These are phyloP conservation scores for Trifolium dubium DNA, from an alignment of 306 rosid species.

Conservation along the genomic window DNA sequence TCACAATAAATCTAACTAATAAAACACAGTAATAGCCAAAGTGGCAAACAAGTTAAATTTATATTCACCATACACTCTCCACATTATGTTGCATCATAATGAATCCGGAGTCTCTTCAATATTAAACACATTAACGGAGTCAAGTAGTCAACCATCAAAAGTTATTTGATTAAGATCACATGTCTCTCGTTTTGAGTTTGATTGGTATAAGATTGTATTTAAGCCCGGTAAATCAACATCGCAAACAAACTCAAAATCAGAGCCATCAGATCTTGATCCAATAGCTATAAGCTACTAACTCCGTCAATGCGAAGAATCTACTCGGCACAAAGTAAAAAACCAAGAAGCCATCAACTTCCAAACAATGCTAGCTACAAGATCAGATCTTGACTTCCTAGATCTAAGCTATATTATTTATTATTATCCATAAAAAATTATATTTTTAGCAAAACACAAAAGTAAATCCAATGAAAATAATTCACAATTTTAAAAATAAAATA, in stretches of 20 bases:
- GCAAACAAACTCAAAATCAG: neutral
- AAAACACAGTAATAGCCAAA: conserved; percentile 10
- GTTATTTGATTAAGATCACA: neutral
- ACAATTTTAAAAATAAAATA: neutral
- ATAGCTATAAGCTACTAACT: neutral
- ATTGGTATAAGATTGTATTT: neutral
- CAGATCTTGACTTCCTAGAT: conserved; percentile 38
- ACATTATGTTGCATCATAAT: neutral
- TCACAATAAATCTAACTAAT: conserved; percentile 6
- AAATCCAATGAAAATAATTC: conserved; percentile 5
- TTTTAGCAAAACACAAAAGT: conserved; percentile 20
- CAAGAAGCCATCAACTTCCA: conserved; percentile 9
- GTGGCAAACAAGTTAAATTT: conserved; percentile 6
- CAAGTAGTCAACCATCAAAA: neutral
- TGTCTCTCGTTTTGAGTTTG: neutral
- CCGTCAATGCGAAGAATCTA: neutral
- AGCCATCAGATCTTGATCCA: neutral
- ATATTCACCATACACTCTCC: neutral
- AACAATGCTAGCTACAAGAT: neutral
- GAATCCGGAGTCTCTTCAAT: neutral
- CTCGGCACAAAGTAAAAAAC: neutral
- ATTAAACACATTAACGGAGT: neutral
- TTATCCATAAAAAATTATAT: neutral
- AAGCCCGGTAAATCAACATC: neutral
- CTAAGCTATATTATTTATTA: neutral